These are phyloP conservation scores for Psilocybe tampanensis DNA, from an alignment of 768 basidiomycete species.

Conservation along the genomic window DNA sequence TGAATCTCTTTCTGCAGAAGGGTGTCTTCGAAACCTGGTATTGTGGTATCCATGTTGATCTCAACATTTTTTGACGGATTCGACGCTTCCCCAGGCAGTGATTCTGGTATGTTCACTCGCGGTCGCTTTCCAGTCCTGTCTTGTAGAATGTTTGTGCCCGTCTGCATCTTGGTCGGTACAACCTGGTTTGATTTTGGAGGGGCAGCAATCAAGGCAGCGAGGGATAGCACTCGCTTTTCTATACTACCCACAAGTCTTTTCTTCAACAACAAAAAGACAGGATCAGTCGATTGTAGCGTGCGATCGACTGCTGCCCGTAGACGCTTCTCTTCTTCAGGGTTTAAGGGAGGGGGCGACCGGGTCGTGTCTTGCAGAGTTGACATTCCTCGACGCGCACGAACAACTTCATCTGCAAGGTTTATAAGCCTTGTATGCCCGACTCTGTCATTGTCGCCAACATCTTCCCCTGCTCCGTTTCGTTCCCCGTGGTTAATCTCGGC, in stretches of 20 bases:
- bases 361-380: constrained; percentile 10
- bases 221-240: constrained; percentile 21
- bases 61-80: background rate
- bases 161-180: constrained; percentile 38
- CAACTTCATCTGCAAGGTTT: constrained; percentile 75
- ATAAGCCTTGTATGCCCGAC: constrained; percentile 50
- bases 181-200: background rate
- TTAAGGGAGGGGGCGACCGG: background rate
- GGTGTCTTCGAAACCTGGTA: constrained; percentile 73
- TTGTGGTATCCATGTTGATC: constrained; percentile 13
- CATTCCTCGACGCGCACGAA: constrained; percentile 48
- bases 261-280: constrained; percentile 67
- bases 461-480: constrained; percentile 16
- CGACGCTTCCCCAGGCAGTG: background rate
- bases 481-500: constrained; percentile 51
- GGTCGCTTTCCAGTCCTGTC: constrained; percentile 22
- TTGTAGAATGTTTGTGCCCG: constrained; percentile 29
- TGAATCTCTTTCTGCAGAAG: constrained; percentile 46
- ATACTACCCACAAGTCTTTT: constrained; percentile 53
- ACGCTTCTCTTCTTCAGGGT: constrained; percentile 44
- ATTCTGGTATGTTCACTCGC: constrained; percentile 16
- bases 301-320: constrained; percentile 66
- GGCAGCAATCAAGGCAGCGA: background rate
- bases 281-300: constrained; percentile 61
- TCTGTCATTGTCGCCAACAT: constrained; percentile 20